A percentile compares a stretch with the other conserved stretches of the same genome.
Conservation (phyloP, 2,329 filamentous ascomycete genomes). For the Lasiodiplodia sp. region DNA sequence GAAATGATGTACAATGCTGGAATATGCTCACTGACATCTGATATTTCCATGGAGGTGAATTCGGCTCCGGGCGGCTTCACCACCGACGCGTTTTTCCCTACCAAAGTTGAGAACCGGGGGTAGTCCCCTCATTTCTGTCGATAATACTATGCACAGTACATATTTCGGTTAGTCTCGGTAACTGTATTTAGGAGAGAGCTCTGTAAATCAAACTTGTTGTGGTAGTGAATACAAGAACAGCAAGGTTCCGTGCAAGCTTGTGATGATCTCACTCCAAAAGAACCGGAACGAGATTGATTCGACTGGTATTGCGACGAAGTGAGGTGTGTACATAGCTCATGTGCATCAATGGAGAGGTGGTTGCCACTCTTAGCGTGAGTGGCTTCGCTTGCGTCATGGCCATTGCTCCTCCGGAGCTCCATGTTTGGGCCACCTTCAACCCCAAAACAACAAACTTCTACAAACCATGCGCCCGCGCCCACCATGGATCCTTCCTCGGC, state of each 20-base stretch:
- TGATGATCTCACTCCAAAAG: neutral
- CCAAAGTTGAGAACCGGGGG: neutral
- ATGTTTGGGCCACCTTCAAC: neutral
- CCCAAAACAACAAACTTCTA: neutral
- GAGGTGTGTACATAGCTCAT: neutral
- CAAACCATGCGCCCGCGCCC: neutral
- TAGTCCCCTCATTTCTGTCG: neutral
- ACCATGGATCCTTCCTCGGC: slow-evolving; percentile 26
- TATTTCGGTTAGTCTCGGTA: slow-evolving; percentile 8
- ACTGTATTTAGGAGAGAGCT: neutral
- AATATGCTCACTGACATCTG: neutral
- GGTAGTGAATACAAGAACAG: neutral
- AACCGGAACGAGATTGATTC: too few relatives aligned
- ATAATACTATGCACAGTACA: slow-evolving; percentile 4
- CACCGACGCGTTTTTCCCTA: neutral
- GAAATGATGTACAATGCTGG: neutral
- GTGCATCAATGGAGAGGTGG: neutral
- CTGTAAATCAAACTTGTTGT: neutral
- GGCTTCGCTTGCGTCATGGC: slow-evolving; percentile 29
- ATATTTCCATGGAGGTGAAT: neutral
- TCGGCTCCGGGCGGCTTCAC: neutral
- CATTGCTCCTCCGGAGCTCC: slow-evolving; percentile 12
- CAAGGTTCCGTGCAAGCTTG: neutral
- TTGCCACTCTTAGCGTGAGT: neutral
- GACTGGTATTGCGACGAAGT: too few relatives aligned